Base-by-base conservation (phyloP, 148 eudicot species). In the Fagopyrum tataricum region DNA sequence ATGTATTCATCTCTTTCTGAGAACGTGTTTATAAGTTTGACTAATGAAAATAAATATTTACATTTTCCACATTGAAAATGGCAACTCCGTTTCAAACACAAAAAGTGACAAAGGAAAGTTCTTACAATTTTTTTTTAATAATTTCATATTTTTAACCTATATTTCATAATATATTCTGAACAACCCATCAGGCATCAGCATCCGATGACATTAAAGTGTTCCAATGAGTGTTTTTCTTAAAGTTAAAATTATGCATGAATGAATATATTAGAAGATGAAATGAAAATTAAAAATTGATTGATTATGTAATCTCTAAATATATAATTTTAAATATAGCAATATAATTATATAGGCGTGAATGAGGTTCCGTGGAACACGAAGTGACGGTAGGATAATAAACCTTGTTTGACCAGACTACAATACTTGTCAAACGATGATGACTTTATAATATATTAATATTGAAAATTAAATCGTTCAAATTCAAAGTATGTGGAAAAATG, bases 41-140 rank as follows among this genome's bases (percentile, higher is more conserved):
- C n/a, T 31, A 37, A 17, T 12, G 4, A 12, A 62, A 6, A 23
- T 55, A 58, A 10, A 59, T 10, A 23, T 10, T 24, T 24, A 40
- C 17, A 61, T 12, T 61, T 61, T 61, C 67, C 67, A 61, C 40
- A 4, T 61, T 61, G 41, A 61, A 55, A 61, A 61, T 61, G 67
- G 40, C 67, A 20, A 12, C 7, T 61, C 13, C 41, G 67, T 24
- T 26, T 61, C 67, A 26, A 61, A 61, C 67, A 24, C 37, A 5
- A 0, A 46, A 11, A 46, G 14, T 9, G 10, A 46, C 10, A 11
- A 46, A 46, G 13, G 13, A 3, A 46, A 46, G 3, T 46, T 10
- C 8, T n/a, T n/a, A n/a, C n/a, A n/a, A n/a, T n/a, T n/a, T n/a
- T n/a, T n/a, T n/a, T n/a, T n/a, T n/a, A n/a, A n/a, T n/a, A 26